A percentile compares a stretch with the other conserved stretches of the same genome.
These are phyloP conservation scores for Moesziomyces globuligerus DNA, from an alignment of 1,284 basidiomycete species.

Conservation along the genomic window DNA sequence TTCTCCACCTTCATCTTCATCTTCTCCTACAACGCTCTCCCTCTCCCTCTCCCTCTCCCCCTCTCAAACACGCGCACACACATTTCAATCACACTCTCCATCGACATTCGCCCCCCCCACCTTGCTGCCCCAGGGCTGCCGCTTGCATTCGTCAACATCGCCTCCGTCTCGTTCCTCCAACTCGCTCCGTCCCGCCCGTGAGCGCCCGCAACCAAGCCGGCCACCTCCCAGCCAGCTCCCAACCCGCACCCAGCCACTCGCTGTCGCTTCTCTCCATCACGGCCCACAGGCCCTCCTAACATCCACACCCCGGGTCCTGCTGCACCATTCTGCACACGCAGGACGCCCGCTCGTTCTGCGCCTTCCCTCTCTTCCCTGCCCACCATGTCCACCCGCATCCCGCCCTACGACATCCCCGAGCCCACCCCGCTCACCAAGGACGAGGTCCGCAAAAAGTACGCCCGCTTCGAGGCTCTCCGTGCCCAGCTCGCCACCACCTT, in stretches of 20 bases:
- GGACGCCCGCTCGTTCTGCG: slow-evolving; percentile 14
- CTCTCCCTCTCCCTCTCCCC: too few relatives aligned
- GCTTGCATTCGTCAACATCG: background rate
- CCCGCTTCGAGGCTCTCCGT: slow-evolving; percentile 31
- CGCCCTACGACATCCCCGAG: slow-evolving; percentile 43
- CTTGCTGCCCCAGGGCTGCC: too few relatives aligned
- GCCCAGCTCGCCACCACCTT: slow-evolving; percentile 25
- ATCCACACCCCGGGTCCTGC: slow-evolving; percentile 13
- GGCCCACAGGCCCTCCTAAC: slow-evolving; percentile 35
- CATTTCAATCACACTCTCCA: too few relatives aligned
- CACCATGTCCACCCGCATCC: slow-evolving; percentile 30
- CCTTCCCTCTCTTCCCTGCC: too few relatives aligned
- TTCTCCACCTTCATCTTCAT: too few relatives aligned
- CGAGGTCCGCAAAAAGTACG: slow-evolving; percentile 21
- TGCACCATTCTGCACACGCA: slow-evolving; percentile 50
- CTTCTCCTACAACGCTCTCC: too few relatives aligned
- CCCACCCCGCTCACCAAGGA: slow-evolving; percentile 34
- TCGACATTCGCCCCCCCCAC: too few relatives aligned
- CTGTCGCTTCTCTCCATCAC: slow-evolving; percentile 18
- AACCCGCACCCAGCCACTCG: slow-evolving; percentile 3
- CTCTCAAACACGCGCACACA: too few relatives aligned
- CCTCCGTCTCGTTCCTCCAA: slow-evolving; percentile 1
- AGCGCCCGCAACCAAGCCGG: slow-evolving; percentile 26
- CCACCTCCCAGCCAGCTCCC: slow-evolving; percentile 1
- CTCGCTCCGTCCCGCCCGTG: background rate